These are phyloP conservation scores for Trichoderma koningiopsis DNA, from an alignment of 2,329 filamentous ascomycete species.

Conservation along the genomic window DNA sequence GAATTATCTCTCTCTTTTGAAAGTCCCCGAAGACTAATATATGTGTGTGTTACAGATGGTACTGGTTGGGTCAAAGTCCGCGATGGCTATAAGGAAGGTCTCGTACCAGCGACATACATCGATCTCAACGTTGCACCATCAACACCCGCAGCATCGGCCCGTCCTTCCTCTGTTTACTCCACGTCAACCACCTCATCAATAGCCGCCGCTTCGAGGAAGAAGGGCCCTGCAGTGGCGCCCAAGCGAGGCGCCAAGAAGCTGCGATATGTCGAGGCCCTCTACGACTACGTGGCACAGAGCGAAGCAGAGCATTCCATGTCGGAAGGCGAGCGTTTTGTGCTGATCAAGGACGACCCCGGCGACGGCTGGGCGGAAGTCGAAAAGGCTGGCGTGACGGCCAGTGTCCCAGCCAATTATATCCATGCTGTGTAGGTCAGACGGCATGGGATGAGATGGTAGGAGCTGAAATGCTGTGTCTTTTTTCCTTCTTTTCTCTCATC, in stretches of 20 bases:
- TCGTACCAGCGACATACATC: constrained; percentile 86
- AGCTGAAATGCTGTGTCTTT: background rate
- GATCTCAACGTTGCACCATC: constrained; percentile 58
- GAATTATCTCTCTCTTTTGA: background rate
- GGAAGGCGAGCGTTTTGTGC: constrained; percentile 88
- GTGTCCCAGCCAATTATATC: constrained; percentile 93
- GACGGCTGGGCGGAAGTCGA: constrained; percentile 98
- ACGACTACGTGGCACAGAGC: constrained; percentile 85
- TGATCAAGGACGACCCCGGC: constrained; percentile 83
- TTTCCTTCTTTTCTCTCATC: too few species aligned
- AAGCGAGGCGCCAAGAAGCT: constrained; percentile 90
- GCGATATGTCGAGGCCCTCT: constrained; percentile 89
- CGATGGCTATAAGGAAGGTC: constrained; percentile 72
- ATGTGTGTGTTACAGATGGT: constrained; percentile 63
- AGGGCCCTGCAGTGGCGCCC: constrained; percentile 89
- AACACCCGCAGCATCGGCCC: constrained; percentile 49
- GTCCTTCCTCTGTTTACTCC: constrained; percentile 76
- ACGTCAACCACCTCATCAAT: constrained; percentile 57
- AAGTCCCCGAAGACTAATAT: constrained; percentile 1
- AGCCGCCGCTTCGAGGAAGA: constrained; percentile 64
- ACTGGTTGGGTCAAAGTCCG: constrained; percentile 89
- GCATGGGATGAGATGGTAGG: background rate
- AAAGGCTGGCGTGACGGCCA: constrained; percentile 80
- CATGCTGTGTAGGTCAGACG: constrained; percentile 62
- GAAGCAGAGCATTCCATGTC: constrained; percentile 87